Percentiles rank a stretch among this genome's conserved stretches.
Evolutionary conservation across 441 rosid genomes (phyloP).

Genomic region (Manihot esculenta): DNA sequence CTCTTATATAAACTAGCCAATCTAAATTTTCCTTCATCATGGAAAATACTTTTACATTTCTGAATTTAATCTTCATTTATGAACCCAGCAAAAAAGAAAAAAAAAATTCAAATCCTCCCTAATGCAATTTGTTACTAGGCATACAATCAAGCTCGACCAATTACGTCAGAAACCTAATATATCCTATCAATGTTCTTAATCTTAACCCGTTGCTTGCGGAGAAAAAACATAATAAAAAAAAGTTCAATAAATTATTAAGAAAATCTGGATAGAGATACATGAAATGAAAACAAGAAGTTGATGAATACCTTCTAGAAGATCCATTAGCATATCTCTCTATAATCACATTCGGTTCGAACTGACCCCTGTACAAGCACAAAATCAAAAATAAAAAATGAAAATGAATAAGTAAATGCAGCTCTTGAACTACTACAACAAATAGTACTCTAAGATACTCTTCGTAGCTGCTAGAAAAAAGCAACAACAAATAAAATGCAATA

Average conservation of each 20-base stretch:
- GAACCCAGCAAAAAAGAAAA: not conserved
- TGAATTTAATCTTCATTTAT: not conserved
- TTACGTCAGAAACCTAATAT: not conserved
- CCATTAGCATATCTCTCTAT: conserved; percentile 86
- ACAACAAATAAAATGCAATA: not conserved
- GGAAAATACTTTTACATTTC: not conserved
- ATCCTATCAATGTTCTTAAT: not conserved
- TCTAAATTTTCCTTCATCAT: not conserved
- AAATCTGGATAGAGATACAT: not conserved
- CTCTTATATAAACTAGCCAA: not conserved
- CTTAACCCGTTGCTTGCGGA: not conserved
- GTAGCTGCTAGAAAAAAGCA: not conserved
- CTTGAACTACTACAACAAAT: not conserved
- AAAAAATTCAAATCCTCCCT: conserved; percentile 1
- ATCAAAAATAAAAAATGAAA: not conserved
- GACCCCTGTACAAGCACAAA: conserved; percentile 31
- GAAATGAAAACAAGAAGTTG: not conserved
- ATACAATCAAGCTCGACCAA: not conserved
- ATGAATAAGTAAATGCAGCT: not conserved
- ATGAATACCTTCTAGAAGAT: conserved; percentile 59
- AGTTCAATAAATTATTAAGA: not conserved
- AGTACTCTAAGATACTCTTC: not conserved
- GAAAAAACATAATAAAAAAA: not conserved
- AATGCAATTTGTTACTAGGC: not conserved
- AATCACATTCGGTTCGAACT: conserved; percentile 24